phyloP scores from a whole-genome alignment of 306 rosid species.

The Acmispon strigosus region DNA sequence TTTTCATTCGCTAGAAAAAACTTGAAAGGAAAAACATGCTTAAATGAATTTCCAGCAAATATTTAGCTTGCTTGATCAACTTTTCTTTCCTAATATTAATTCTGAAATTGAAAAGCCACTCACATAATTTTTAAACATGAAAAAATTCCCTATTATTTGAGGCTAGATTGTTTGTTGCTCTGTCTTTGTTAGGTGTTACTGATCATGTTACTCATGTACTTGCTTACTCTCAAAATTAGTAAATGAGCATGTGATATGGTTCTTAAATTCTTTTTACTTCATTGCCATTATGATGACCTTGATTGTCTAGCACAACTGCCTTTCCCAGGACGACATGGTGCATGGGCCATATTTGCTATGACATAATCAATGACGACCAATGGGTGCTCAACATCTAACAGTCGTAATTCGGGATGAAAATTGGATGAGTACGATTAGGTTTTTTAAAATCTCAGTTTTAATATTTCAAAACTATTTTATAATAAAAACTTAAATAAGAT shows the following conservation, averaged over 20 bases:
- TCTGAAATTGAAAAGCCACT: no score
- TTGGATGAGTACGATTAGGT: no score
- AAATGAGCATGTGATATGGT: neutral
- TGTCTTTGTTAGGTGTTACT: neutral
- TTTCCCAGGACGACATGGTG: slow-evolving; percentile 26
- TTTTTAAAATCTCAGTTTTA: no score
- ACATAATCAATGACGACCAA: slow-evolving; percentile 12
- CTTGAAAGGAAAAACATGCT: neutral
- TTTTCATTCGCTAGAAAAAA: neutral
- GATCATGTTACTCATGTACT: no score
- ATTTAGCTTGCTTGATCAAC: neutral
- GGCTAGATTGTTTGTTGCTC: neutral
- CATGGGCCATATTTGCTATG: slow-evolving; percentile 27
- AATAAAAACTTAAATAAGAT: no score
- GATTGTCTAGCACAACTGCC: slow-evolving; percentile 1
- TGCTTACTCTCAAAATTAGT: neutral
- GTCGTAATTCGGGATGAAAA: neutral
- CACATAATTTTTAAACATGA: no score
- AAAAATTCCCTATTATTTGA: neutral
- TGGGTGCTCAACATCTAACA: slow-evolving; percentile 8
- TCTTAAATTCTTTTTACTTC: neutral
- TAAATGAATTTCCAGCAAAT: neutral
- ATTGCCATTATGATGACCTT: neutral
- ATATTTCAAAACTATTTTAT: no score
- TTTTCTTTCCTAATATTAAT: no score